Percentiles rank a stretch among this genome's conserved stretches.
Evolutionary conservation across 2,329 filamentous ascomycete species (phyloP).

Genomic region (Ascochyta pisi): DNA sequence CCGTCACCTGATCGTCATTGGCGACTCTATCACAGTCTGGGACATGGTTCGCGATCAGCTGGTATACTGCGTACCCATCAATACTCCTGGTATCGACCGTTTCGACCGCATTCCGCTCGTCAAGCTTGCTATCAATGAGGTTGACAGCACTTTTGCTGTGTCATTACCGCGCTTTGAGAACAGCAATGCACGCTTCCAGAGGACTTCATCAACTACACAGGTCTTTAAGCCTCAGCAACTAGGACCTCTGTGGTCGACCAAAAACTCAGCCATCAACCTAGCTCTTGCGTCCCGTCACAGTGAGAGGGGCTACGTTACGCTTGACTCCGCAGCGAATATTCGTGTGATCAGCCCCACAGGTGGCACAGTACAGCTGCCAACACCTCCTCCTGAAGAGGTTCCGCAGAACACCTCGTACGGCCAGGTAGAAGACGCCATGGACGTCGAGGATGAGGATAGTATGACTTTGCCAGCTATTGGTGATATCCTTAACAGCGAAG

Average conservation of each 20-base stretch:
- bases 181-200: slow-evolving; percentile 47
- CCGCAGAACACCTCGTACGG: slow-evolving; percentile 29
- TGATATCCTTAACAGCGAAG: slow-evolving; percentile 33
- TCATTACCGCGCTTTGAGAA: slow-evolving; percentile 48
- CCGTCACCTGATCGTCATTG: slow-evolving; percentile 76
- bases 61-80: slow-evolving; percentile 68
- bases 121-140: slow-evolving; percentile 75
- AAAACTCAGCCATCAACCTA: slow-evolving; percentile 65
- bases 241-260: slow-evolving; percentile 65
- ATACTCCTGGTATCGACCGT: slow-evolving; percentile 43
- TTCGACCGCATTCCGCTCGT: slow-evolving; percentile 50
- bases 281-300: slow-evolving; percentile 69
- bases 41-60: slow-evolving; percentile 82
- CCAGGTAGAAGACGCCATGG: slow-evolving; percentile 16
- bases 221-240: slow-evolving; percentile 71
- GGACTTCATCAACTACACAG: slow-evolving; percentile 58
- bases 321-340: slow-evolving; percentile 79
- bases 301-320: slow-evolving; percentile 73
- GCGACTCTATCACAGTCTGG: slow-evolving; percentile 77
- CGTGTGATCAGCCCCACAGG: slow-evolving; percentile 53
- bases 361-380: slow-evolving; percentile 34
- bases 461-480: slow-evolving; percentile 13
- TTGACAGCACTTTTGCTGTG: slow-evolving; percentile 53
- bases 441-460: slow-evolving; percentile 4
- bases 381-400: slow-evolving; percentile 44